Conservation (phyloP, 345 rosid species). For the Euphorbia tirucalli region DNA sequence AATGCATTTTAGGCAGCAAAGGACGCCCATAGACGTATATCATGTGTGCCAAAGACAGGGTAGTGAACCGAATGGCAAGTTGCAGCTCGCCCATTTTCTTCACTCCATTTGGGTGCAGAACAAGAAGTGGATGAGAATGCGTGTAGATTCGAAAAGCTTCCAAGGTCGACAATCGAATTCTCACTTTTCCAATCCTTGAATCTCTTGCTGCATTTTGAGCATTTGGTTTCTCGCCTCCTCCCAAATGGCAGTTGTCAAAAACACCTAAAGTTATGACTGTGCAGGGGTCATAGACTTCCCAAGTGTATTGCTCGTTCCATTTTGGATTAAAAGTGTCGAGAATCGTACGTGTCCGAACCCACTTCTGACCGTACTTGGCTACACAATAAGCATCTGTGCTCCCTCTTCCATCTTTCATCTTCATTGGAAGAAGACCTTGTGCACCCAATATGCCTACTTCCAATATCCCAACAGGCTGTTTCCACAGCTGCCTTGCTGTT, state of each 20-base stretch:
- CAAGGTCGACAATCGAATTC: constrained; percentile 9
- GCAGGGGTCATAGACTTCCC: constrained; percentile 22
- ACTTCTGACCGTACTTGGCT: constrained; percentile 21
- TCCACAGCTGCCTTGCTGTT: constrained; percentile 16
- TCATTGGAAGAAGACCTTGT: constrained; percentile 21
- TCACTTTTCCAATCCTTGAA: constrained; percentile 15
- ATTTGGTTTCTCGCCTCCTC: constrained; percentile 10
- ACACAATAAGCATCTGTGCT: constrained; percentile 21
- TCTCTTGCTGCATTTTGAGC: too few relatives aligned
- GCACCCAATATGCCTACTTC: constrained; percentile 19
- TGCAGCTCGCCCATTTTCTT: constrained; percentile 22
- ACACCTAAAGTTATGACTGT: constrained; percentile 19
- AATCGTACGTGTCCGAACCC: constrained; percentile 16
- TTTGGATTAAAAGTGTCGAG: constrained; percentile 10
- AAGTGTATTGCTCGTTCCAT: constrained; percentile 21
- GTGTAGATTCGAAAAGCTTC: constrained; percentile 17
- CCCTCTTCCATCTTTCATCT: constrained; percentile 13
- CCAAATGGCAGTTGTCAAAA: constrained; percentile 16
- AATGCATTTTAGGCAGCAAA: too few relatives aligned
- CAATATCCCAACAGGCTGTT: constrained; percentile 15
- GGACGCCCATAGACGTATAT: too few relatives aligned
- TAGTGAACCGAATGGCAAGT: constrained; percentile 15
- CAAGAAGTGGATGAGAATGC: constrained; percentile 13
- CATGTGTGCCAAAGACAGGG: constrained; percentile 14
- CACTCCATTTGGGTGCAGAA: constrained; percentile 13